phyloP scores from a whole-genome alignment of 2,329 filamentous ascomycete genomes.

The Trichoderma sp. region DNA sequence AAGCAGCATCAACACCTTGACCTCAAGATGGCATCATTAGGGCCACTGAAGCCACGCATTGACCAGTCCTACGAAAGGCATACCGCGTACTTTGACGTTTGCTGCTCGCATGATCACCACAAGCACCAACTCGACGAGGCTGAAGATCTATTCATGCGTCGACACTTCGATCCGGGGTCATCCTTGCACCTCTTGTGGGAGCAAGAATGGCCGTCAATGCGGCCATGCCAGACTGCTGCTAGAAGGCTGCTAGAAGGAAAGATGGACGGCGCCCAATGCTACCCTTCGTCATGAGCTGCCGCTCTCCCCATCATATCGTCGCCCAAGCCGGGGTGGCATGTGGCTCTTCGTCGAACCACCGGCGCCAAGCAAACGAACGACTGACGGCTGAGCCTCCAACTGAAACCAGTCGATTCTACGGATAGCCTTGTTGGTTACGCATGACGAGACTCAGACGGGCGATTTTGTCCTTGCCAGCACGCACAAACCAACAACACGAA shows the following conservation, averaged over 20 bases:
- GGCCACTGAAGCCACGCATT: neutral
- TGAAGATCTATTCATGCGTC: conserved; percentile 5
- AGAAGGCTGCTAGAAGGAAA: neutral
- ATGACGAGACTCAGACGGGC: neutral
- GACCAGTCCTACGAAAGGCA: too few species aligned
- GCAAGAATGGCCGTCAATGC: neutral
- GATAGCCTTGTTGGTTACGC: neutral
- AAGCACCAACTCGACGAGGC: conserved; percentile 10
- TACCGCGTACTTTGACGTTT: too few species aligned
- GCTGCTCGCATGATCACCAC: too few species aligned
- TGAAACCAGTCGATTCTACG: neutral
- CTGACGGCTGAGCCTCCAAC: conserved; percentile 23
- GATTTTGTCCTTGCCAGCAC: neutral
- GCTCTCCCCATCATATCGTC: neutral
- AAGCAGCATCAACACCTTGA: neutral
- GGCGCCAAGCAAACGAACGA: conserved; percentile 19
- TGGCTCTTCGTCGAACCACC: conserved; percentile 20
- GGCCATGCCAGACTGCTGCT: neutral
- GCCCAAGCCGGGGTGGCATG: conserved; percentile 5
- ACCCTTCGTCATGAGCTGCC: conserved; percentile 8
- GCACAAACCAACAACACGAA: conserved; percentile 1
- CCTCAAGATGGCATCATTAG: neutral
- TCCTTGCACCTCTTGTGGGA: neutral
- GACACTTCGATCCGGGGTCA: conserved; percentile 6
- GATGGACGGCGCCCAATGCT: neutral